phyloP scores from a whole-genome alignment of 345 rosid species.

The Psidium friedrichsthalianum region DNA sequence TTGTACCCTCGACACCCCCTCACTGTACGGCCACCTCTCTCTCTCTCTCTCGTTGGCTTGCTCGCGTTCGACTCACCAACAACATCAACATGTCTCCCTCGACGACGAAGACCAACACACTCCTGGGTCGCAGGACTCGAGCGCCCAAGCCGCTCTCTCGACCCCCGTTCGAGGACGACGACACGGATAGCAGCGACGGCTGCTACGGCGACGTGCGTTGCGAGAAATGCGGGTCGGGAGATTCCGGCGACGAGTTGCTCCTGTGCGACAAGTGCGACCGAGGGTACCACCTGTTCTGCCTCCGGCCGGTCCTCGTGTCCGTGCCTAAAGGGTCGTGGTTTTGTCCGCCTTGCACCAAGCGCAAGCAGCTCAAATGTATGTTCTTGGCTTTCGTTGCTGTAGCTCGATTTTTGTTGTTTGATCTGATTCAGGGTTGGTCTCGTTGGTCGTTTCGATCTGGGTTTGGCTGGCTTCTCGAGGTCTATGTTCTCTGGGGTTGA shows the following conservation, averaged over 20 bases:
- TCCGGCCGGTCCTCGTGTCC: constrained; percentile 71
- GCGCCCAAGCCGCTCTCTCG: constrained; percentile 28
- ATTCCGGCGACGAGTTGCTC: constrained; percentile 46
- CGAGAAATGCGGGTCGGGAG: constrained; percentile 65
- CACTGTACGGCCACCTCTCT: background rate
- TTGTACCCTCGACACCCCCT: background rate
- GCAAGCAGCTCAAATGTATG: constrained; percentile 56
- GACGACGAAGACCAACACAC: background rate
- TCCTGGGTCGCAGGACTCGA: constrained; percentile 32
- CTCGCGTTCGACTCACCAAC: background rate
- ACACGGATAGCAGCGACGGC: background rate
- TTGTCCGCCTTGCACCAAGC: constrained; percentile 53
- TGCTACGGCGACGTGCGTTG: constrained; percentile 36
- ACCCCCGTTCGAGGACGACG: background rate
- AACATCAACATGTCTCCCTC: background rate
- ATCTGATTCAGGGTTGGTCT: background rate
- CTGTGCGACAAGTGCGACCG: constrained; percentile 83
- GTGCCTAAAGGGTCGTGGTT: constrained; percentile 89
- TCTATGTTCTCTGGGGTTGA: background rate
- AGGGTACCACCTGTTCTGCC: constrained; percentile 80
- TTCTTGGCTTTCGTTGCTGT: background rate
- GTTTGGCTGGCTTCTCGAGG: background rate
- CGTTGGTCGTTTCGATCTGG: background rate
- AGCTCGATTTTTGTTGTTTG: background rate
- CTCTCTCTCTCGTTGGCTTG: background rate